Base-by-base conservation (phyloP, 2,329 filamentous ascomycete genomes). In the Aspergillus transmontanensis region DNA sequence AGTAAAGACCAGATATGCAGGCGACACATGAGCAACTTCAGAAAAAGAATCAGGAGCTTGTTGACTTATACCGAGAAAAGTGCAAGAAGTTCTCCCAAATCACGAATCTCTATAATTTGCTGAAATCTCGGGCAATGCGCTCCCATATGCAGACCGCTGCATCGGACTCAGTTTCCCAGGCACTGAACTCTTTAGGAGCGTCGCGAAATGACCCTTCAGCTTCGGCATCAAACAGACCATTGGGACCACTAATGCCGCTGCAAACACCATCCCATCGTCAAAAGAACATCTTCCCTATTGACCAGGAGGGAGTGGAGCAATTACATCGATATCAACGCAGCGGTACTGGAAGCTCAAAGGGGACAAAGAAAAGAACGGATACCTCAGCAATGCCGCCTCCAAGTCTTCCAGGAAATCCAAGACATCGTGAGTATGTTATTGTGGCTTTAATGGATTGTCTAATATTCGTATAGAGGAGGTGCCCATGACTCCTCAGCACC, bases 31-130 rank as follows among this genome's bases (percentile, higher is more conserved):
- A 89, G 26, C 80, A 81, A 10, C 79, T 94, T 12, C 83, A 87
- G 58, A 84, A 85, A 56, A 93, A 91, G 76, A 91, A 93, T 66
- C 85, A 91, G 21, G 90, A 94, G 41, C 80, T 96, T 1, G 80
- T 83, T 5, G 83, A 87, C 26, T 83, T 87, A 4, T 89, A 88
- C 69, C 86, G 85, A 60, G 89, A 93, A 26, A 95, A 94, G 74
- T 87, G 81, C 68, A 88, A 86, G 54, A 90, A 89, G 62, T 84
- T 91, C 3, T 78, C 88, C 6, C 89, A 92, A 64, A 85, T 87
- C 3, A 91, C 93, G 57, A 84, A 84, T 64, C 77, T 85, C 26
- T 89, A 88, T 69, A 82, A 85, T 53, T 71, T 81, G 14, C 75
- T 88, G 46, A 89, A 88, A 70, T 80, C 82, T 32, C 83, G 84